A percentile compares a stretch with the other conserved stretches of the same genome.
phyloP scores from a whole-genome alignment of 2,329 filamentous ascomycete species.

The Cladosporium velox region DNA sequence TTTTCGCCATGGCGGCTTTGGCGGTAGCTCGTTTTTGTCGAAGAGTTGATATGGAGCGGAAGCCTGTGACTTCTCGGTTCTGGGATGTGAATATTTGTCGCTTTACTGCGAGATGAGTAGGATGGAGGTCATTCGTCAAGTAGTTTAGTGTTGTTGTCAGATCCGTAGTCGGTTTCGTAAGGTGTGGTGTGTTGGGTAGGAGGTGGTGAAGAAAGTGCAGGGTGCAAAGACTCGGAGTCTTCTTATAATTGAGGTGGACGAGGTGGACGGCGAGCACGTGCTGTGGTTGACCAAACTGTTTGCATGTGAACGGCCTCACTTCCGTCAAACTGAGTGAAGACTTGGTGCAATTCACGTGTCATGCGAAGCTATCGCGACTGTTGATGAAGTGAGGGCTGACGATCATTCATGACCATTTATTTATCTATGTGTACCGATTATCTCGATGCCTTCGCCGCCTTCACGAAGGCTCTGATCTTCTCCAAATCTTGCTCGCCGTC shows the following conservation, averaged over 20 bases:
- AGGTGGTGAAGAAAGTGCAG: neutral
- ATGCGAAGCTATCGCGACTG: neutral
- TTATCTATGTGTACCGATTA: neutral
- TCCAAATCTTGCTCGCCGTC: slow-evolving; percentile 76
- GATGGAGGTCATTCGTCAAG: neutral
- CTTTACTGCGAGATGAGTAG: neutral
- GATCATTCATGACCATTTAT: neutral
- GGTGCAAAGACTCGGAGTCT: neutral
- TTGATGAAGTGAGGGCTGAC: neutral
- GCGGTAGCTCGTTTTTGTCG: neutral
- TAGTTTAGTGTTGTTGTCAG: neutral
- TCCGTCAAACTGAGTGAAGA: neutral
- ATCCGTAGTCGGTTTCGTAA: neutral
- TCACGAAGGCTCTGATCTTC: slow-evolving; percentile 80
- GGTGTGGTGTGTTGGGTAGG: neutral
- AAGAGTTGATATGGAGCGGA: neutral
- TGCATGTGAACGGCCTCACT: neutral
- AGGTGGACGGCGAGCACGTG: neutral
- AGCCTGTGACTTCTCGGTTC: neutral
- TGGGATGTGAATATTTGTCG: neutral
- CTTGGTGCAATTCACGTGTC: neutral
- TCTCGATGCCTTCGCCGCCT: slow-evolving; percentile 62
- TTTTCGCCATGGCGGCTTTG: slow-evolving; percentile 19
- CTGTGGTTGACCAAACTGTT: neutral
- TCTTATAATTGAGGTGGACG: neutral